Evolutionary conservation across 805 yeast species (phyloP), one percentile per base, ranked within the genome.

Genomic region (Lipomyces yamadae): DNA sequence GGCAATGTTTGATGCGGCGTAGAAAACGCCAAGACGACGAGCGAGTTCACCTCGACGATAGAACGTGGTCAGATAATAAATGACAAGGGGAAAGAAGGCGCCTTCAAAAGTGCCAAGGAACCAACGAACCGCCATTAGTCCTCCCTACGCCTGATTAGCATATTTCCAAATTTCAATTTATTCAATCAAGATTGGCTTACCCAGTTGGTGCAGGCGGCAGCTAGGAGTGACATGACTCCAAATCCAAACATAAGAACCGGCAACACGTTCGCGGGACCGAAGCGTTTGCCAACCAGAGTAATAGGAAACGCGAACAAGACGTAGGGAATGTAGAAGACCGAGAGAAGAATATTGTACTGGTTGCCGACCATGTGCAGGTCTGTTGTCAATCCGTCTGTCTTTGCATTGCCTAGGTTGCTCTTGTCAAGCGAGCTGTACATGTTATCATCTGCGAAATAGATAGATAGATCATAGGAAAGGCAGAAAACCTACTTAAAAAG

Each of bases 91-190:
- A 72, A 82, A 82, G 59, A 84, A 80, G 62, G 84, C 82, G 58
- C 81, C 79, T 74, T 85, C 88, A 62, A 80, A 80, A 11, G 81
- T 75, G 37, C 89, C 89, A 35, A 85, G 71, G 18, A 85, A 73
- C 68, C 85, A 71, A 70, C 88, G 74, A 30, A 80, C 78, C 0
- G 81, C 82, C 61, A 85, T 63, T 52, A 85, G 73, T 3, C 48
- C 48, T 5, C 48, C 48, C 48, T 42, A 8, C 18, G 13, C n/a
- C 8, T 2, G 7, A 42, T 42, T 42, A 42, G 48, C 48, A n/a
- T 15, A 24, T 24, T 24, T 24, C 18, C 48, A 5, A 15, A n/a
- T 42, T 39, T 15, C 48, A 42, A 13, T 4, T 15, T 6, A n/a
- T 42, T 42, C 18, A 42, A 42, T 15, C 48, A 15, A 42, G 7